Base-by-base conservation (phyloP, 2,329 filamentous ascomycete species). In the Monascus ruber region DNA sequence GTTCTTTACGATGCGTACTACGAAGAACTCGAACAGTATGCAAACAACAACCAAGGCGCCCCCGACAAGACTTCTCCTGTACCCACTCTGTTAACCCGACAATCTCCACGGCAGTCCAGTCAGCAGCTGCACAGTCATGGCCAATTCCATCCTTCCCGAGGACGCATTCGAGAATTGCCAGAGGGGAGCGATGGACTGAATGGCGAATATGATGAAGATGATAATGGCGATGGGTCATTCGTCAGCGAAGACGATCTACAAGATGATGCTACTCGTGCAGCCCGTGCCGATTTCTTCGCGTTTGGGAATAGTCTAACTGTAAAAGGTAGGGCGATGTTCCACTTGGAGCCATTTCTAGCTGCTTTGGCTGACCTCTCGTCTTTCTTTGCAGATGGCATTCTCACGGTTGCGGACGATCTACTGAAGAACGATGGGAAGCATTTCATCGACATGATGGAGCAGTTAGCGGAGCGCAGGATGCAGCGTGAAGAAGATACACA, bases 391-490 rank as follows among this genome's bases (percentile, higher is more conserved):
- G 88, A 91, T 71, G 93, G 91, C 60, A 95, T 98, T 65, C 79
- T 98, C 61, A 98, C 91, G 50, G 91, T 98, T 58, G 91, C 91
- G 62, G 91, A 98, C 71, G 91, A 98, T 67, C 74, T 98, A 49
- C 76, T 98, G 47, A 96, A 96, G 65, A 98, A 98, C 65, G 91
- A 98, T 64, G 91, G 91, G 55, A 94, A 94, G 65, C 94, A 94
- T 59, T 98, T 98, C 69, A 98, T 98, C 65, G 91, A 98, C 63
- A 98, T 98, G 91, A 98, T 98, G 91, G 91, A 98, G 64, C 89
- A 96, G 68, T 76, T 98, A 53, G 91, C 91, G 31, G 91, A 98
- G 68, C 85, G 89, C 54, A 79, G 91, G 53, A 95, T 98, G 89
- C 85, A 88, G 58, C 82, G 91, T 51, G 89, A 96, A 69, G 88